Evolutionary conservation across 1,139 yeast species (phyloP).

Genomic region (Casaregolazyma suthepensis): DNA sequence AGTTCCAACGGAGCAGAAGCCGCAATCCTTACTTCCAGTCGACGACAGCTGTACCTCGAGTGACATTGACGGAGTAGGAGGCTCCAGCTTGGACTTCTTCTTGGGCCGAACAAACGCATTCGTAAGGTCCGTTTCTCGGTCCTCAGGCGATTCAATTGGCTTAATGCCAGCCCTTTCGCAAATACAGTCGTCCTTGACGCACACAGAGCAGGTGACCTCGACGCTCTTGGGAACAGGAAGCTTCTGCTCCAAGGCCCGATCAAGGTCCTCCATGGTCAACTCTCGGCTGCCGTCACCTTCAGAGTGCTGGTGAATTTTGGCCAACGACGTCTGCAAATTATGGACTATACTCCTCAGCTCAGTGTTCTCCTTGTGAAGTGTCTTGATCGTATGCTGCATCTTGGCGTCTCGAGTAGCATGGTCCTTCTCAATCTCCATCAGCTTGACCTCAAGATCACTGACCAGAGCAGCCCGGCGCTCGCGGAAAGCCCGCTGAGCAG

Average conservation of each 20-base stretch:
- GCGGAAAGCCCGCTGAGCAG: slow-evolving; percentile 90
- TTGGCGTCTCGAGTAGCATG: slow-evolving; percentile 23
- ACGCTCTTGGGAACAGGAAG: slow-evolving; percentile 28
- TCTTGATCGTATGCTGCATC: slow-evolving; percentile 17
- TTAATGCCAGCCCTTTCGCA: slow-evolving; percentile 56
- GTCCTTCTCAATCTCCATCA: slow-evolving; percentile 61
- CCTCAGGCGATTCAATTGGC: slow-evolving; percentile 12
- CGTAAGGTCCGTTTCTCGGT: slow-evolving; percentile 32
- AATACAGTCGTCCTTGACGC: slow-evolving; percentile 62
- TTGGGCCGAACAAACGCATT: slow-evolving; percentile 21
- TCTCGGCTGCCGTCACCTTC: slow-evolving; percentile 13
- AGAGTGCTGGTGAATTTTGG: slow-evolving; percentile 15
- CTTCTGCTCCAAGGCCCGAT: slow-evolving; percentile 35
- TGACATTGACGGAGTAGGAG: slow-evolving; percentile 4
- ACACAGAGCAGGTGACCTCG: slow-evolving; percentile 51
- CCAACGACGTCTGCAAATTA: slow-evolving; percentile 28
- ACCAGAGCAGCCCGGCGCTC: slow-evolving; percentile 67
- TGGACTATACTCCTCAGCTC: slow-evolving; percentile 15
- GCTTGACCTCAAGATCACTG: slow-evolving; percentile 46
- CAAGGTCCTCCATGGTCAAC: slow-evolving; percentile 32
- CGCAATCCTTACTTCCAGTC: slow-evolving; percentile 47
- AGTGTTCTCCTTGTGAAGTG: slow-evolving; percentile 20
- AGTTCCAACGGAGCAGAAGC: slow-evolving; percentile 87
- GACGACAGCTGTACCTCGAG: not conserved
- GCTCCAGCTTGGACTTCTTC: slow-evolving; percentile 1